Conservation (phyloP, 257 asterid genomes). For the Primulina huaijiensis region DNA sequence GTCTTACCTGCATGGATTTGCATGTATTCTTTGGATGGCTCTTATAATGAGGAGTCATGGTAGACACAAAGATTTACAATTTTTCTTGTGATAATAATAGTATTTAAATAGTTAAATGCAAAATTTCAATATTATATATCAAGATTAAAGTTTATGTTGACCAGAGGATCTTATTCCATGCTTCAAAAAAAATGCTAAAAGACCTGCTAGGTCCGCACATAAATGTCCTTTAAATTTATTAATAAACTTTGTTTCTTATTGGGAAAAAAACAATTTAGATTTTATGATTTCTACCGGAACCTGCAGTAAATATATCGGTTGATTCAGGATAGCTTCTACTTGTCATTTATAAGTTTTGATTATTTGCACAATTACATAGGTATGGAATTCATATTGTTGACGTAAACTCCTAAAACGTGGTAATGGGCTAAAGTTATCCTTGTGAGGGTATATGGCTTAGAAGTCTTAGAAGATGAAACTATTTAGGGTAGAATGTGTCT, state of each 20-base stretch:
- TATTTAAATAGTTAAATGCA: neutral
- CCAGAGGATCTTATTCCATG: neutral
- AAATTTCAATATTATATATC: neutral
- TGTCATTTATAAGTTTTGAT: neutral
- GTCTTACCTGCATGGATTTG: conserved; percentile 7
- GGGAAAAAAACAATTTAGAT: no score
- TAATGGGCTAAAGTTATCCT: neutral
- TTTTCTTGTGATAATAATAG: neutral
- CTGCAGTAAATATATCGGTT: neutral
- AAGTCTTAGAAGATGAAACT: neutral
- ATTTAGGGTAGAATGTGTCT: neutral
- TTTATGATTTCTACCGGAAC: neutral
- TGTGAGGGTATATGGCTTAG: neutral
- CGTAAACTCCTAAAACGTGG: neutral
- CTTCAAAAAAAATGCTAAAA: neutral
- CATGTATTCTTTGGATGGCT: conserved; percentile 10
- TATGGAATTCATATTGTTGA: neutral
- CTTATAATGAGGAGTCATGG: neutral
- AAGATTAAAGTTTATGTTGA: neutral
- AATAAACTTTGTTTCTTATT: no score
- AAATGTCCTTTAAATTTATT: no score
- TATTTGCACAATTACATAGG: neutral
- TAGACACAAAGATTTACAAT: neutral
- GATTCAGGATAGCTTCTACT: conserved; percentile 7
- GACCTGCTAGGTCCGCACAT: neutral